These are phyloP conservation scores for Echeveria elegans DNA, from an alignment of 164 flowering plant species.

Conservation along the genomic window DNA sequence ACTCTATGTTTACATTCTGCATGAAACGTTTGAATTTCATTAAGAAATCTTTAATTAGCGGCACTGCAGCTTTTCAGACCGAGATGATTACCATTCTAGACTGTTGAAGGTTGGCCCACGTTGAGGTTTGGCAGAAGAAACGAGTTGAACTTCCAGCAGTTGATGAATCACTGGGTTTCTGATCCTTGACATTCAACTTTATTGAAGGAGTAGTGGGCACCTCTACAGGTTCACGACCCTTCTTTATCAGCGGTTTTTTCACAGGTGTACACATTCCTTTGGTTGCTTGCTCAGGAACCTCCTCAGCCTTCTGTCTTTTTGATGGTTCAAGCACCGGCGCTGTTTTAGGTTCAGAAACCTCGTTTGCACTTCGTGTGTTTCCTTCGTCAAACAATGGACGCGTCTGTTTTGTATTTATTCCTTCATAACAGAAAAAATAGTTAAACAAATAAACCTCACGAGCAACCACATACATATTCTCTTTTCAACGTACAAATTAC, in stretches of 20 bases:
- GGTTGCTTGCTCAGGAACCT: not conserved
- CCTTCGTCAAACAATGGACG: not conserved
- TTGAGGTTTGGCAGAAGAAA: constrained; percentile 1
- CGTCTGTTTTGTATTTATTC: not conserved
- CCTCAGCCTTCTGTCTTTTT: not conserved
- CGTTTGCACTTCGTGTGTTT: not conserved
- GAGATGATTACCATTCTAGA: not conserved
- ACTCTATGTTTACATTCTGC: constrained; percentile 9
- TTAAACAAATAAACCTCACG: not conserved
- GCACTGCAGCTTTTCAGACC: not conserved
- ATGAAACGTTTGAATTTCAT: not conserved
- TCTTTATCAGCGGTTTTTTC: not conserved
- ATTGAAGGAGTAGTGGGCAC: not conserved
- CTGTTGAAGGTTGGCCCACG: not conserved
- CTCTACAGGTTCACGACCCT: not conserved
- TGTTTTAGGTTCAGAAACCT: not conserved
- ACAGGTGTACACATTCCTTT: not conserved
- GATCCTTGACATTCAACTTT: not conserved
- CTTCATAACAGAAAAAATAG: not conserved
- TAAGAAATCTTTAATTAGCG: not conserved
- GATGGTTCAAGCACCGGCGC: not conserved
- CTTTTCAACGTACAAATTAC: too few species aligned
- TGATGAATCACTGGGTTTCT: not conserved
- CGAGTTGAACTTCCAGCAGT: not conserved
- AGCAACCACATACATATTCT: too few species aligned